Evolutionary conservation across 2,329 filamentous ascomycete genomes (phyloP), one percentile per base, ranked within the genome.

Genomic region (Ophiostoma ips): DNA sequence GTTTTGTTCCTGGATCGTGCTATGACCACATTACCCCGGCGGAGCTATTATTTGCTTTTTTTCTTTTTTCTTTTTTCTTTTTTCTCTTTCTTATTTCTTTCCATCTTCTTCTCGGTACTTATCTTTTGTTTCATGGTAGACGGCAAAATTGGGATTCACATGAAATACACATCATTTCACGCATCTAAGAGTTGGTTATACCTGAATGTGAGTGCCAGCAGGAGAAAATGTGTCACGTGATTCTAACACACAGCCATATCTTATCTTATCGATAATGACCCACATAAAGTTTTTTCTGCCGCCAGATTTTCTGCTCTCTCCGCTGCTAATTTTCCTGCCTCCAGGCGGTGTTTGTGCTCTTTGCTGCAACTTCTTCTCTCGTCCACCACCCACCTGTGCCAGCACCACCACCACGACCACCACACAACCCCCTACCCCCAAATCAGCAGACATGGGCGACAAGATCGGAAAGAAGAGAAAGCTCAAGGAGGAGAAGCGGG

Each of bases 381-480:
- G n/a, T 36, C 10, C 4, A 34, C 33, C 33, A 19, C 16, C n/a
- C 6, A 16, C 16, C 6, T 40, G 12, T 24, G 12, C 12, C 13
- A 12, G 44, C 30, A 21, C 21, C 24, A 15, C 21, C 24, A 21
- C n/a, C 45, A 28, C 36, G 33, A 15, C 24, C 7, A 33, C 15
- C 30, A 12, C 18, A 16, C 49, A 28, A n/a, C 37, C 43, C 30
- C 13, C 28, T 34, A 9, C 5, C 34, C 33, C 24, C 24, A 28
- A 28, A 43, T 35, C 9, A n/a, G 16, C 15, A 43, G 9, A 8
- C n/a, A 52, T 33, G 46, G 52, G 46, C 46, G 57, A 63, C 49
- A 59, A 62, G 36, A 52, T 55, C 43, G 60, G 58, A 59, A 65
- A 64, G 50, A 66, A 66, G 60, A 59, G 64, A 34, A 66, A 66